Evolutionary conservation across 345 rosid species (phyloP).

Genomic region (Eucalyptus globulus): DNA sequence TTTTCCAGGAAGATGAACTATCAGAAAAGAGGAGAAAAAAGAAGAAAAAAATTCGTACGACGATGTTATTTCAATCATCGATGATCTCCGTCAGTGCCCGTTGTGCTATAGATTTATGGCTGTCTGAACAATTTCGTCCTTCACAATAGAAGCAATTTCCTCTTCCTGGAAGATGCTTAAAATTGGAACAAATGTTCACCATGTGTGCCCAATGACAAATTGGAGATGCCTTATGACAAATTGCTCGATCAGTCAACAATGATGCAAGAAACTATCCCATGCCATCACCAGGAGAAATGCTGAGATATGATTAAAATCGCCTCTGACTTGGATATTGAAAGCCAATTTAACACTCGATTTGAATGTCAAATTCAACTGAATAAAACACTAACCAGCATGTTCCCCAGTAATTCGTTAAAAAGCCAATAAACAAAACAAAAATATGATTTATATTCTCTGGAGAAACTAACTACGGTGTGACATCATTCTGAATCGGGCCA

Average conservation of each 20-base stretch:
- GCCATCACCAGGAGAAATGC: too few relatives aligned
- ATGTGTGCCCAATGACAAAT: too few relatives aligned
- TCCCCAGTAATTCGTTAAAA: background rate
- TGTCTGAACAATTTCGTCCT: too few relatives aligned
- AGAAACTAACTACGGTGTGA: background rate
- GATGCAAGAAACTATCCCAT: background rate
- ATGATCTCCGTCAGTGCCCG: too few relatives aligned
- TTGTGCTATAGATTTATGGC: too few relatives aligned
- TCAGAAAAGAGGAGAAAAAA: rapidly evolving
- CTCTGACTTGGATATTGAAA: background rate
- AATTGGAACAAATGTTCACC: too few relatives aligned
- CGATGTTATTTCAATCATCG: too few relatives aligned
- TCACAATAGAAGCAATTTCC: too few relatives aligned
- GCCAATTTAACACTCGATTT: background rate
- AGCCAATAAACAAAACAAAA: background rate
- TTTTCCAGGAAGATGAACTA: too few relatives aligned
- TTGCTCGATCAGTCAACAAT: background rate
- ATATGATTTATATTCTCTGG: background rate
- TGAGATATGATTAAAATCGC: background rate
- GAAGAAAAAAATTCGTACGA: rapidly evolving
- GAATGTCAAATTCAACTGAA: background rate
- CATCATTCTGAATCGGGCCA: constrained; percentile 19
- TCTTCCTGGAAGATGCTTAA: too few relatives aligned
- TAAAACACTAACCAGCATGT: background rate
- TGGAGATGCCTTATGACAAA: too few relatives aligned